Evolutionary conservation across 1,139 yeast genomes (phyloP).

Genomic region (Yamadazyma trypodendri): DNA sequence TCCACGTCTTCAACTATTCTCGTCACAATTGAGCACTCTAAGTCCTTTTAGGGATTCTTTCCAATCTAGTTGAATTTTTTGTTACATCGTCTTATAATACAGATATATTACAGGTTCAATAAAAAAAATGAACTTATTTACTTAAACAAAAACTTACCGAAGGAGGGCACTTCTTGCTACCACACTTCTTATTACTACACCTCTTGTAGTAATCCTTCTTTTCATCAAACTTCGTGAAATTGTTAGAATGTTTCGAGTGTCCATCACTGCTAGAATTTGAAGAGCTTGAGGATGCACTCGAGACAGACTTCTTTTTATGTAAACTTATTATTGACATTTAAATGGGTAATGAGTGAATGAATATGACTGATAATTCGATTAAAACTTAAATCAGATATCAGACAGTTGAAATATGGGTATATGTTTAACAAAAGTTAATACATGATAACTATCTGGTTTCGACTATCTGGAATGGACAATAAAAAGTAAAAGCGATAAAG

Average conservation of each 20-base stretch:
- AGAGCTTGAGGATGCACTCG: slow-evolving; percentile 15
- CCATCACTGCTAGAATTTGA: slow-evolving; percentile 10
- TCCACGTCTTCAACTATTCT: not conserved
- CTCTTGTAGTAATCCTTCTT: slow-evolving; percentile 46
- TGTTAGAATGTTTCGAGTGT: slow-evolving; percentile 14
- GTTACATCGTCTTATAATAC: slow-evolving; percentile 12
- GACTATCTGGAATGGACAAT: not conserved
- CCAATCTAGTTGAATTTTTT: not conserved
- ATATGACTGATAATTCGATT: not conserved
- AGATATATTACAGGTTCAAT: slow-evolving; percentile 14
- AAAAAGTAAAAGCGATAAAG: not conserved
- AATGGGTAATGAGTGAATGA: not conserved
- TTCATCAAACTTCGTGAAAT: slow-evolving; percentile 33
- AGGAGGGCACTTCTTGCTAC: slow-evolving; percentile 25
- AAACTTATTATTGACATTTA: slow-evolving; percentile 14
- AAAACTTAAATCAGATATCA: not conserved
- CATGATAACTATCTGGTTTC: not conserved
- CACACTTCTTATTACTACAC: slow-evolving; percentile 23
- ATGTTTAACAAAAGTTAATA: not conserved
- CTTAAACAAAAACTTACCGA: slow-evolving; percentile 42
- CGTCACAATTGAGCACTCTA: too few relatives aligned
- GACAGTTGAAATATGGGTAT: not conserved
- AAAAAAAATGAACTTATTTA: slow-evolving; percentile 19
- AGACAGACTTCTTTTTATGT: slow-evolving; percentile 18
- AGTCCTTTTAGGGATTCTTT: not conserved